Conservation (phyloP, 2,329 filamentous ascomycete genomes). For the Fusarium sp. region DNA sequence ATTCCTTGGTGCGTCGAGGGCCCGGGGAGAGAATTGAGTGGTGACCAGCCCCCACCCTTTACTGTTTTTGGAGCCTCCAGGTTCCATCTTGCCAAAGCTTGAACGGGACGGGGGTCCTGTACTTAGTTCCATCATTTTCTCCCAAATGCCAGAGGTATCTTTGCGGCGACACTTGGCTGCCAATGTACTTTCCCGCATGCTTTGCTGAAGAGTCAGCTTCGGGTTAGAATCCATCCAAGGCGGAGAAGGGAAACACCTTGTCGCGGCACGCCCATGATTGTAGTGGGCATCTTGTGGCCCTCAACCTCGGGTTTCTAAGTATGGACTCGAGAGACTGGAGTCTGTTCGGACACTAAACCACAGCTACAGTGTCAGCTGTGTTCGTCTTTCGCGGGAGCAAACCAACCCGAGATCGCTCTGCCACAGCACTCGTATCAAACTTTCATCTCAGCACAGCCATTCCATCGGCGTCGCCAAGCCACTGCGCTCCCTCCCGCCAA, state of each 20-base stretch:
- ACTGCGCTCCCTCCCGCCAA: conserved; percentile 1
- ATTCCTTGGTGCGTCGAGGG: conserved; percentile 18
- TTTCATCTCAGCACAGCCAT: conserved; percentile 23
- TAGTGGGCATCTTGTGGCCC: conserved; percentile 4
- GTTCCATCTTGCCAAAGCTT: conserved; percentile 33
- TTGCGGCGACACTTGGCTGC: conserved; percentile 36
- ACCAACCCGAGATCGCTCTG: background rate
- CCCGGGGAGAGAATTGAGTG: conserved; percentile 7
- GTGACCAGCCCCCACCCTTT: conserved; percentile 21
- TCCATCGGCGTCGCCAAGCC: conserved; percentile 9
- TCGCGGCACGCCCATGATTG: background rate
- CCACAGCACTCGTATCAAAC: background rate
- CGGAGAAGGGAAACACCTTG: conserved; percentile 24
- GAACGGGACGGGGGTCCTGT: conserved; percentile 21
- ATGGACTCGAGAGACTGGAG: background rate
- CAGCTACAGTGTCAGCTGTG: background rate
- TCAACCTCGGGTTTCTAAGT: conserved; percentile 7
- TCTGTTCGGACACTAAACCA: background rate
- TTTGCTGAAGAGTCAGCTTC: background rate
- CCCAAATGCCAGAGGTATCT: conserved; percentile 33
- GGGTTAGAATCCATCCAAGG: conserved; percentile 18
- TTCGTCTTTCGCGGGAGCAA: background rate
- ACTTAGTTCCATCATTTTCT: conserved; percentile 20
- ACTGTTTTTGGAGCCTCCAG: conserved; percentile 17
- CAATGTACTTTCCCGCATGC: conserved; percentile 23